Conservation (phyloP, 371 early-diverging fungal genomes). For the Rhizomucor pusillus region DNA sequence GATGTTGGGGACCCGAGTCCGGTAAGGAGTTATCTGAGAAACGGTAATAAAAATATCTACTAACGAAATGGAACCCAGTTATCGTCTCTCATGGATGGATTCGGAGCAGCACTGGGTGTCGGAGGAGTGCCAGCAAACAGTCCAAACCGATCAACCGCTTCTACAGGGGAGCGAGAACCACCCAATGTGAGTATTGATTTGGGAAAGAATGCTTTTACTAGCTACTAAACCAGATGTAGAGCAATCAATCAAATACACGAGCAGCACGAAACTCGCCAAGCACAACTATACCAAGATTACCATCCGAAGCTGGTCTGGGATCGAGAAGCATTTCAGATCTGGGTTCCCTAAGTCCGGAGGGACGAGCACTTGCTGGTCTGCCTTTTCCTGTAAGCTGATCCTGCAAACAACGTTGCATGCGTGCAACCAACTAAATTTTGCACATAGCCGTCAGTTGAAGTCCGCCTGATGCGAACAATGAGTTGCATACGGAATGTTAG, state of each 20-base stretch:
- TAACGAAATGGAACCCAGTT: slow-evolving; percentile 13
- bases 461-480: slow-evolving; percentile 41
- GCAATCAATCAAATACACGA: too few relatives aligned
- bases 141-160: too few relatives aligned
- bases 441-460: slow-evolving; percentile 40
- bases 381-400: slow-evolving; percentile 34
- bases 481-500: slow-evolving; percentile 45
- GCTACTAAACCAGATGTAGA: too few relatives aligned
- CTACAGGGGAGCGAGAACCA: too few relatives aligned
- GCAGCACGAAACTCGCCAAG: too few relatives aligned
- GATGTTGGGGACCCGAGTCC: slow-evolving; percentile 37
- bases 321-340: too few relatives aligned
- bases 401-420: neutral
- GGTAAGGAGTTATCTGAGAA: slow-evolving; percentile 18
- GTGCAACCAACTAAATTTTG: neutral
- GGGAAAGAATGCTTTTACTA: too few relatives aligned
- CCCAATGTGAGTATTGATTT: too few relatives aligned
- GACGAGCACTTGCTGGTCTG: slow-evolving; percentile 9
- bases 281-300: too few relatives aligned
- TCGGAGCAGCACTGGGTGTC: neutral
- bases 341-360: too few relatives aligned
- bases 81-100: slow-evolving; percentile 24
- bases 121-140: too few relatives aligned
- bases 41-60: neutral
- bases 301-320: too few relatives aligned